A percentile compares a stretch with the other conserved stretches of the same genome.
Evolutionary conservation across 2,329 filamentous ascomycete species (phyloP).

Genomic region (Davidsoniella eucalypti): DNA sequence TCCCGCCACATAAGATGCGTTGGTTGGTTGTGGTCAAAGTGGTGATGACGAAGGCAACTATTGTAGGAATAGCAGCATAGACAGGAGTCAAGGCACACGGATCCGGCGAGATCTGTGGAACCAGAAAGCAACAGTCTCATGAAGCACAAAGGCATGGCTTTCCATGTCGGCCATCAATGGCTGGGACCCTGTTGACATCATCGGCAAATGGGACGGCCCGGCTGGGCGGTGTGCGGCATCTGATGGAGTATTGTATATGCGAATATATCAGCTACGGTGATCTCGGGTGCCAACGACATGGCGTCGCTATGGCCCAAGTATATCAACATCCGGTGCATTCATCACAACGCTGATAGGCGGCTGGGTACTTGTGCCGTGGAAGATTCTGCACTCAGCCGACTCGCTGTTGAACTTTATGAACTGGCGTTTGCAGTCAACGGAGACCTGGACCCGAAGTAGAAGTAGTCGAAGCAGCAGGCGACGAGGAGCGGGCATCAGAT

Average conservation of each 20-base stretch:
- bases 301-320: conserved; percentile 34
- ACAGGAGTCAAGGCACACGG: conserved; percentile 17
- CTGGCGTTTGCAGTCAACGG: conserved; percentile 28
- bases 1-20: conserved; percentile 36
- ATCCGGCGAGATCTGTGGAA: conserved; percentile 15
- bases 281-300: conserved; percentile 38
- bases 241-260: conserved; percentile 41
- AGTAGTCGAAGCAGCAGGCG: no score
- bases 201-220: conserved; percentile 27
- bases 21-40: conserved; percentile 41
- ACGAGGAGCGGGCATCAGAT: no score
- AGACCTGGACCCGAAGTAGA: not conserved
- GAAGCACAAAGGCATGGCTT: no score
- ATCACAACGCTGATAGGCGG: conserved; percentile 35
- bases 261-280: conserved; percentile 40
- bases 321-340: conserved; percentile 40
- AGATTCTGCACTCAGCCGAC: conserved; percentile 41
- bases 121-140: conserved; percentile 11
- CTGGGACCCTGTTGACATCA: conserved; percentile 34
- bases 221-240: conserved; percentile 26
- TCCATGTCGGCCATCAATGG: no score
- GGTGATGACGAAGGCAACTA: conserved; percentile 13
- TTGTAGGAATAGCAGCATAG: conserved; percentile 15
- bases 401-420: conserved; percentile 41
- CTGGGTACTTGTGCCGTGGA: conserved; percentile 49